phyloP scores from a whole-genome alignment of 768 basidiomycete species.

The Termitomyces sp. region DNA sequence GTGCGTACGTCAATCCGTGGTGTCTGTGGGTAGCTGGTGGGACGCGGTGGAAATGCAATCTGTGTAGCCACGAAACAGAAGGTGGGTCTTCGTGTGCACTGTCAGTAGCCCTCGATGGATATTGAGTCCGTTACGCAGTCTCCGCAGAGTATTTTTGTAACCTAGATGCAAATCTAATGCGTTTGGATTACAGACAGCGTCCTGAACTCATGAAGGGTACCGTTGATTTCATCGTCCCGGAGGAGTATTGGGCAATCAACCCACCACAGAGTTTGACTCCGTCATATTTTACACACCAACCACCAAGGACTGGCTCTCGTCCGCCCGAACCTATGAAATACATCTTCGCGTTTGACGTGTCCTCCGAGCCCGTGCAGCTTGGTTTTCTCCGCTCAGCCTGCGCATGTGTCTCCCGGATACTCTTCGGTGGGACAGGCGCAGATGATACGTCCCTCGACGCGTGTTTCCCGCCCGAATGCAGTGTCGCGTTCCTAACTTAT shows the following conservation, averaged over 20 bases:
- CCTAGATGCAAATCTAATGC: constrained; percentile 69
- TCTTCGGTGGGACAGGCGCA: constrained; percentile 53
- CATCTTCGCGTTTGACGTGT: constrained; percentile 88
- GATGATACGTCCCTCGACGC: constrained; percentile 35
- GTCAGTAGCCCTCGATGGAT: neutral
- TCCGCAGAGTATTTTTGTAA: constrained; percentile 78
- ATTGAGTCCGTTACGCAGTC: constrained; percentile 41
- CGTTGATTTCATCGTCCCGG: constrained; percentile 79
- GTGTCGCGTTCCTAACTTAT: constrained; percentile 79
- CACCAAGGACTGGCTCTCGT: constrained; percentile 40
- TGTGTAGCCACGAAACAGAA: constrained; percentile 79
- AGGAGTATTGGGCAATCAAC: constrained; percentile 82
- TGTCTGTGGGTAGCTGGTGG: constrained; percentile 82
- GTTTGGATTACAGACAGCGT: constrained; percentile 75
- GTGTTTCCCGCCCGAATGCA: constrained; percentile 48
- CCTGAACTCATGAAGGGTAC: constrained; percentile 90
- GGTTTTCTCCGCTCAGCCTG: constrained; percentile 72
- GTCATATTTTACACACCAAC: constrained; percentile 48
- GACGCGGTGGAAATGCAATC: constrained; percentile 85
- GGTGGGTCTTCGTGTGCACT: constrained; percentile 45
- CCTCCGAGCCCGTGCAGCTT: constrained; percentile 54
- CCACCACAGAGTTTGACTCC: constrained; percentile 48
- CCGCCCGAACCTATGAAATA: constrained; percentile 63
- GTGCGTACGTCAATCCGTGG: constrained; percentile 94
- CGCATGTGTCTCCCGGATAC: constrained; percentile 46